A percentile compares a stretch with the other conserved stretches of the same genome.
Conservation (phyloP, 441 rosid species). For the Brassica balearica region DNA sequence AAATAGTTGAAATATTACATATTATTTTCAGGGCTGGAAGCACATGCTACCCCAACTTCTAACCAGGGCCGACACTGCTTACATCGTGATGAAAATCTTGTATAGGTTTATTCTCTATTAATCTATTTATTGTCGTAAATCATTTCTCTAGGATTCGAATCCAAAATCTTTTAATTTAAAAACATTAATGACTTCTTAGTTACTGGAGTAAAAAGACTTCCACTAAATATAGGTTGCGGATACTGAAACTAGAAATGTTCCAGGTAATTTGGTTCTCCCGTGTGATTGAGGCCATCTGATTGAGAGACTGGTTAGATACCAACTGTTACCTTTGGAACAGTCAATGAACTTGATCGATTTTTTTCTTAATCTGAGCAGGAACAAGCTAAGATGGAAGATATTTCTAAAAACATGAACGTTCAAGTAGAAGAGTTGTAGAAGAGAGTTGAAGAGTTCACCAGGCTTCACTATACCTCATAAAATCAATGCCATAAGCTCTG, state of each 20-base stretch:
- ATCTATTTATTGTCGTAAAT: background rate
- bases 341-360: slow-evolving; percentile 73
- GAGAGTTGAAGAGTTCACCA: slow-evolving; percentile 91
- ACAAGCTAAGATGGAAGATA: slow-evolving; percentile 74
- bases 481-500: background rate
- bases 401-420: slow-evolving; percentile 71
- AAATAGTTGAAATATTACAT: too few species aligned
- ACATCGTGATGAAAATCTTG: background rate
- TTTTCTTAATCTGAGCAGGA: slow-evolving; percentile 60
- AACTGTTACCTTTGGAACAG: background rate
- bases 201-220: too few species aligned
- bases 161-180: background rate
- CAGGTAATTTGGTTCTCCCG: background rate
- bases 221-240: too few species aligned
- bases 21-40: too few species aligned
- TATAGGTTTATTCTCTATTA: background rate
- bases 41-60: too few species aligned
- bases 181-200: too few species aligned
- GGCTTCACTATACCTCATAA: slow-evolving; percentile 59
- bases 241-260: background rate
- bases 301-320: background rate
- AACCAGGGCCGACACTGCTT: background rate
- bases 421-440: slow-evolving; percentile 91
- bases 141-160: background rate
- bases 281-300: too few species aligned